Percentiles rank a stretch among this genome's conserved stretches.
Evolutionary conservation across 1,139 yeast genomes (phyloP).

Genomic region (Debaryomycetaceae sp.): DNA sequence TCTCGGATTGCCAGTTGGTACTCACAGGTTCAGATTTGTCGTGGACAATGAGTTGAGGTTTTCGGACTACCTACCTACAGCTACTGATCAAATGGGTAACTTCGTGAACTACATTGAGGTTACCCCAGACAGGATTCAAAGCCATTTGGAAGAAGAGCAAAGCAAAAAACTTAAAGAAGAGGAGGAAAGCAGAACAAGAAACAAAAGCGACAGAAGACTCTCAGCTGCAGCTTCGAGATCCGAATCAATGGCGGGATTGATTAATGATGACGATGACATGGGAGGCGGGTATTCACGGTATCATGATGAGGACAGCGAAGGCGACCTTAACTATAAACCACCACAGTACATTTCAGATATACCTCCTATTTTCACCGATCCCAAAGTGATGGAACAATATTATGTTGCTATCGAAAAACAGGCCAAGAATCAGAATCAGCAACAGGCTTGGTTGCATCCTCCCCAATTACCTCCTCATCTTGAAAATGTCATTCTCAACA

Average conservation of each 20-base stretch:
- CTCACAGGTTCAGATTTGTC: slow-evolving; percentile 47
- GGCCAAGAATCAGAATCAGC: slow-evolving; percentile 59
- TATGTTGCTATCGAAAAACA: slow-evolving; percentile 71
- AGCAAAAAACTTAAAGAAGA: slow-evolving; percentile 15
- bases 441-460: slow-evolving; percentile 65
- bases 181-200: slow-evolving; percentile 16
- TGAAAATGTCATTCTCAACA: slow-evolving; percentile 46
- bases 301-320: slow-evolving; percentile 52
- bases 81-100: slow-evolving; percentile 52
- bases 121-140: slow-evolving; percentile 38
- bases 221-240: slow-evolving; percentile 27
- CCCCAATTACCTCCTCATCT: slow-evolving; percentile 53
- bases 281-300: slow-evolving; percentile 78
- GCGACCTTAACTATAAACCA: slow-evolving; percentile 12
- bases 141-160: slow-evolving; percentile 22
- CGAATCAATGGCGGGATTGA: slow-evolving; percentile 56
- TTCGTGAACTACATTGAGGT: slow-evolving; percentile 49
- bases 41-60: slow-evolving; percentile 47
- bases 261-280: slow-evolving; percentile 70
- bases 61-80: slow-evolving; percentile 46
- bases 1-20: slow-evolving; percentile 46
- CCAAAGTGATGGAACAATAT: slow-evolving; percentile 58
- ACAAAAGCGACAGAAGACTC: slow-evolving; percentile 15
- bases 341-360: slow-evolving; percentile 62
- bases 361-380: slow-evolving; percentile 88